Conservation (phyloP, 2,329 filamentous ascomycete genomes). For the Cordyceps fumosorosea region DNA sequence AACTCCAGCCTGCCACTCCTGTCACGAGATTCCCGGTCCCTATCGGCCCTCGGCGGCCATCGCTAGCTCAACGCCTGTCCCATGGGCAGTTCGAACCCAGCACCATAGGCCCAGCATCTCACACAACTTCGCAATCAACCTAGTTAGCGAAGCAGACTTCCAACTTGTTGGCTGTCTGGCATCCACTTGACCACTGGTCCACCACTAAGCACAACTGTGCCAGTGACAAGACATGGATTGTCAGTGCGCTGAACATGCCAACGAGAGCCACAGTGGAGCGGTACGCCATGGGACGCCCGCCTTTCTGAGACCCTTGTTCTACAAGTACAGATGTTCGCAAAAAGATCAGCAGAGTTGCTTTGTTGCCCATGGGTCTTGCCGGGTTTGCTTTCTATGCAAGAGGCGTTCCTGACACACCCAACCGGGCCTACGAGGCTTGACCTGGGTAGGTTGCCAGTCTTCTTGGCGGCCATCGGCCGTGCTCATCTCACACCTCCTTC, state of each 20-base stretch:
- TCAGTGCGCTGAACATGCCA: slow-evolving; percentile 1
- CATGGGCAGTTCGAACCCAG: background rate
- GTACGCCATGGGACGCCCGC: background rate
- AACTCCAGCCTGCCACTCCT: background rate
- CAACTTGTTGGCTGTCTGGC: background rate
- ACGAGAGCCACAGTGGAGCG: slow-evolving; percentile 7
- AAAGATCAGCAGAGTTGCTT: background rate
- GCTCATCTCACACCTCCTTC: background rate
- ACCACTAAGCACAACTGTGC: background rate
- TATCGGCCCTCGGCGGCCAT: background rate
- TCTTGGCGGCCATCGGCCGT: slow-evolving; percentile 5
- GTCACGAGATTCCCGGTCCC: background rate
- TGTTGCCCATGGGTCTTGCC: background rate
- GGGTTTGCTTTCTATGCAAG: background rate
- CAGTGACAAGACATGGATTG: slow-evolving; percentile 5
- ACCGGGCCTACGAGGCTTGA: background rate
- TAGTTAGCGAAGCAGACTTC: background rate
- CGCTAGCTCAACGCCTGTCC: slow-evolving; percentile 1
- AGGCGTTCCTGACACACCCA: slow-evolving; percentile 6
- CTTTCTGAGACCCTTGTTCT: slow-evolving; percentile 4
- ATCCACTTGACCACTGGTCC: background rate
- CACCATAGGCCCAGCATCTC: background rate
- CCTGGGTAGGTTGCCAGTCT: background rate
- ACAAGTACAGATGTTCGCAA: slow-evolving; percentile 5
- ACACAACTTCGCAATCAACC: background rate